phyloP scores from a whole-genome alignment of 1,284 basidiomycete species.

The Fistulinella staudtii region DNA sequence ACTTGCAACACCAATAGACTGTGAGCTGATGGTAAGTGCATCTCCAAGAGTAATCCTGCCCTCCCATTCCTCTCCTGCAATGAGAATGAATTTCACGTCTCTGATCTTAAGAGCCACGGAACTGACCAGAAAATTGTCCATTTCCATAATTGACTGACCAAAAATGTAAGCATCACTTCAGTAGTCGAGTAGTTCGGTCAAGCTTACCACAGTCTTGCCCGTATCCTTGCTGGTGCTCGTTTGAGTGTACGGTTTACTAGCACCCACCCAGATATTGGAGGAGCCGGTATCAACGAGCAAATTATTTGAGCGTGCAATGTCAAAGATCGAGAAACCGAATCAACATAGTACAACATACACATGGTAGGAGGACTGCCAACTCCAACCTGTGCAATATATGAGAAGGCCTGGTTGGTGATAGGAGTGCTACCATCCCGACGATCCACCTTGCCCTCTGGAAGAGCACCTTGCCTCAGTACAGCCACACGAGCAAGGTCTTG shows the following conservation, averaged over 20 bases:
- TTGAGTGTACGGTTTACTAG: constrained; percentile 39
- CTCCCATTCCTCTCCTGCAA: constrained; percentile 44
- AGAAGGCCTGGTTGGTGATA: constrained; percentile 46
- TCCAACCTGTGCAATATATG: constrained; percentile 51
- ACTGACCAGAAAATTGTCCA: constrained; percentile 29
- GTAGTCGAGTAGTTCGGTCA: background rate
- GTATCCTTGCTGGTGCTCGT: constrained; percentile 48
- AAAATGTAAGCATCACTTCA: constrained; percentile 2
- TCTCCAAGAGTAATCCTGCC: constrained; percentile 45
- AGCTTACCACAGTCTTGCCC: constrained; percentile 41
- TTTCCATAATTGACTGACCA: constrained; percentile 30
- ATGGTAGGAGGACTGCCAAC: constrained; percentile 57
- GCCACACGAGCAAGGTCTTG: constrained; percentile 52
- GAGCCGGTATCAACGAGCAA: constrained; percentile 30
- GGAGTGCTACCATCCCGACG: constrained; percentile 31
- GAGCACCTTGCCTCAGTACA: constrained; percentile 38
- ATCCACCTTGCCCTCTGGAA: constrained; percentile 32
- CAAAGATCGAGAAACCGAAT: background rate
- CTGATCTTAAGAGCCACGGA: too few relatives aligned
- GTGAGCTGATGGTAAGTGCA: constrained; percentile 45
- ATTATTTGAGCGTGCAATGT: constrained; percentile 13
- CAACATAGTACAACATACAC: constrained; percentile 36
- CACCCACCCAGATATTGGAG: constrained; percentile 69
- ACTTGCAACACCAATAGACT: constrained; percentile 53
- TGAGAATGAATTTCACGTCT: too few relatives aligned